Conservation (phyloP, 148 eudicot genomes). For the Rhododendron griersonianum region DNA sequence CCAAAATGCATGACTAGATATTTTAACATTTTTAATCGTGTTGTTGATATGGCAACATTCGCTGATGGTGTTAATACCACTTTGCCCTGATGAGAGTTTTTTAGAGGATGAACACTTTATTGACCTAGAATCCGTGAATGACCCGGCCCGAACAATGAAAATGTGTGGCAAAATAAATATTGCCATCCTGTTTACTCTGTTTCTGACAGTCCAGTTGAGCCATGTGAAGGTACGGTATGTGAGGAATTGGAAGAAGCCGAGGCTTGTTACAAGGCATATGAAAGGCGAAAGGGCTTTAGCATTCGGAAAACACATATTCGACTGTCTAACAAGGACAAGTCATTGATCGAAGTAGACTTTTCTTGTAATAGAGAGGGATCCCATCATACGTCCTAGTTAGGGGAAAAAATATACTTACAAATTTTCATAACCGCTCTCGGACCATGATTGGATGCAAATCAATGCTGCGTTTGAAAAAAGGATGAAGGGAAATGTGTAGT, state of each 20-base stretch:
- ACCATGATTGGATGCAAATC: background rate
- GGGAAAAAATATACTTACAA: background rate
- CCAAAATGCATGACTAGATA: background rate
- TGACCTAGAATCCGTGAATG: background rate
- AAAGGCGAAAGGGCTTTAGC: background rate
- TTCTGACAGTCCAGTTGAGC: background rate
- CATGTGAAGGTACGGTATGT: background rate
- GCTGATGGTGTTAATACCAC: background rate
- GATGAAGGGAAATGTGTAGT: too few species aligned
- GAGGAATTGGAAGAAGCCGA: background rate
- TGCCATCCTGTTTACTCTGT: background rate
- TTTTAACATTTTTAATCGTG: background rate
- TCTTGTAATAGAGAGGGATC: background rate
- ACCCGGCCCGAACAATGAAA: background rate
- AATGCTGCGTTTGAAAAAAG: background rate
- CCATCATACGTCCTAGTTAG: background rate
- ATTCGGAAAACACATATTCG: background rate
- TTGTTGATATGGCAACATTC: background rate
- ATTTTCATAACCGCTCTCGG: background rate
- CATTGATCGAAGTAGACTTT: background rate
- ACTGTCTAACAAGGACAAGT: background rate
- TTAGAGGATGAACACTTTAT: background rate
- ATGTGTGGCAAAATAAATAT: background rate
- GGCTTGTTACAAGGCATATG: background rate
- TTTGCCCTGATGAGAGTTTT: background rate